These are phyloP conservation scores for Ophiostoma sp. DNA, from an alignment of 2,329 filamentous ascomycete species.

Conservation along the genomic window DNA sequence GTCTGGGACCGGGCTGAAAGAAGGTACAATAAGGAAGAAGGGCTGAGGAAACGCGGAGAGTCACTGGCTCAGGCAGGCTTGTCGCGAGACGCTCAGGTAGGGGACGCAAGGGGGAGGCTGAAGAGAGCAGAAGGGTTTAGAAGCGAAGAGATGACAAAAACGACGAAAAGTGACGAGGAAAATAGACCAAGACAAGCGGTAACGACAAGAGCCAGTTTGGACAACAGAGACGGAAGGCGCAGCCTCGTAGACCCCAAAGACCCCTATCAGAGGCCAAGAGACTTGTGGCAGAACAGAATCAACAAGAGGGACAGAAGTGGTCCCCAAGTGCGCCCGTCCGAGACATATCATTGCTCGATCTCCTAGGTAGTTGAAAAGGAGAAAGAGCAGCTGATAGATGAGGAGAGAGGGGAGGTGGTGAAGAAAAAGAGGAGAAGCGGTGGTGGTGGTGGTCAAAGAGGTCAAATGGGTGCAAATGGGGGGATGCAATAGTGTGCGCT, in stretches of 20 bases:
- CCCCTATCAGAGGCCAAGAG: slow-evolving; percentile 4
- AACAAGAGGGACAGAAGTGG: not conserved
- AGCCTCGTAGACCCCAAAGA: not conserved
- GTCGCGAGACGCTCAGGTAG: not conserved
- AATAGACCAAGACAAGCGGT: not conserved
- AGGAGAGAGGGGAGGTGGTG: not conserved
- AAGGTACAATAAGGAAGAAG: not conserved
- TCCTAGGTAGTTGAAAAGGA: not conserved
- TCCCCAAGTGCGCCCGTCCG: not conserved
- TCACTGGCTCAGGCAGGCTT: not conserved
- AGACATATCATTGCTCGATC: not conserved
- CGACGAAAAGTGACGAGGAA: not conserved
- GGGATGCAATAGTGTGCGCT: not conserved
- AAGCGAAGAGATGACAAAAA: not conserved
- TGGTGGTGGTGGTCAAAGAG: too few relatives aligned
- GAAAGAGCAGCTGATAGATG: not conserved
- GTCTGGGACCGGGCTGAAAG: not conserved
- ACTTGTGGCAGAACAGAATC: not conserved
- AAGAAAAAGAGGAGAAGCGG: not conserved
- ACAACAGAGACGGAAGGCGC: not conserved
- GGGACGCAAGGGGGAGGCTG: not conserved
- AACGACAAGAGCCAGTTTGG: not conserved
- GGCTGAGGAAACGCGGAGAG: not conserved
- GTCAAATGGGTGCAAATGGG: not conserved
- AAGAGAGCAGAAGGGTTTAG: not conserved